Evolutionary conservation across 495 filamentous ascomycete genomes (phyloP).

Genomic region (Beverwykella pulmonaria): DNA sequence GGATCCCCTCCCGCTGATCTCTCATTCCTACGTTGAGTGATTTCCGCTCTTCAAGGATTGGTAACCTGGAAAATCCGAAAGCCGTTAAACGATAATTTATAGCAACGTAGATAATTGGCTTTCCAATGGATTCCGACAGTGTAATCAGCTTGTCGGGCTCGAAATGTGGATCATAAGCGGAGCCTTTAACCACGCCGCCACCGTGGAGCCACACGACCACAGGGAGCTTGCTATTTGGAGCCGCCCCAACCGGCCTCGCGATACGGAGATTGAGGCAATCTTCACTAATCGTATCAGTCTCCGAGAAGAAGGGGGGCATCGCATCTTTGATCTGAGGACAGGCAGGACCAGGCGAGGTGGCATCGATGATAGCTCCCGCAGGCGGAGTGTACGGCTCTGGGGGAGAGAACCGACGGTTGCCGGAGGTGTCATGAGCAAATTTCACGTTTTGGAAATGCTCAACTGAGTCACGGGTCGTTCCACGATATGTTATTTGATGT

Average conservation of each 20-base stretch:
- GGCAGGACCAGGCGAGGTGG: conserved; percentile 1
- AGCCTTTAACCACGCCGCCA: conserved; percentile 20
- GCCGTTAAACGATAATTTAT: conserved; percentile 41
- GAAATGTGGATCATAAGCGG: conserved; percentile 15
- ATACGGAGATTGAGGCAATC: conserved; percentile 22
- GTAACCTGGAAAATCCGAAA: conserved; percentile 38
- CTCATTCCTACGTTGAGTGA: conserved; percentile 41
- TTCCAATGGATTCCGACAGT: conserved; percentile 17
- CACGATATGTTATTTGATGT: conserved; percentile 11
- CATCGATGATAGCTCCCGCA: conserved; percentile 3
- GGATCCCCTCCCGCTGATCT: conserved; percentile 37
- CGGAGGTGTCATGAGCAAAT: conserved; percentile 19
- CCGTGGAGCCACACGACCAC: conserved; percentile 15
- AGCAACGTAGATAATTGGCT: conserved; percentile 43
- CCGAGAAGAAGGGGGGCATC: conserved; percentile 15
- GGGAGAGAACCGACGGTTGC: conserved; percentile 12
- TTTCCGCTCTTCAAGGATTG: conserved; percentile 18
- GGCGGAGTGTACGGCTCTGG: conserved; percentile 14
- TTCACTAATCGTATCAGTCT: conserved; percentile 13
- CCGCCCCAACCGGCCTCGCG: conserved; percentile 1
- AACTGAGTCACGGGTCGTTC: conserved; percentile 1
- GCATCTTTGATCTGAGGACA: conserved; percentile 16
- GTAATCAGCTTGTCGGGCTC: conserved; percentile 9
- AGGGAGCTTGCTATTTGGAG: background rate
- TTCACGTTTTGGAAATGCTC: conserved; percentile 22